Conservation (phyloP, 345 rosid species). For the Clausena lansium region DNA sequence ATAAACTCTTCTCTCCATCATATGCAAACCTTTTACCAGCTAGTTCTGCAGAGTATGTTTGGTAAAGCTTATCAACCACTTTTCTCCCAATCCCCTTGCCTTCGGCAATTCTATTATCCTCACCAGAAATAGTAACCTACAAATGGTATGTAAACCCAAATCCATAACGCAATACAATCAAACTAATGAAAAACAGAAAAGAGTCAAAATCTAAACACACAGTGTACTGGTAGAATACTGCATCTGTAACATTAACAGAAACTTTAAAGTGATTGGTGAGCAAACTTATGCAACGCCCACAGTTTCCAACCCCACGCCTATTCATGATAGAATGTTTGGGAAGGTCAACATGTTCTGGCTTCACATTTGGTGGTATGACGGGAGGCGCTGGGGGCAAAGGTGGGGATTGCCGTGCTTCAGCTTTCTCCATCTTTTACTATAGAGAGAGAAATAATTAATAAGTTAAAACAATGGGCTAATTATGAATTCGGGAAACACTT, state of each 20-base stretch:
- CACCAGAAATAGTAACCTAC: slow-evolving; percentile 65
- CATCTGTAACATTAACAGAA: slow-evolving; percentile 47
- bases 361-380: slow-evolving; percentile 18
- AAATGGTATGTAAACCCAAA: slow-evolving; percentile 12
- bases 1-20: slow-evolving; percentile 79
- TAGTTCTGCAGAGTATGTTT: slow-evolving; percentile 63
- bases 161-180: slow-evolving; percentile 1
- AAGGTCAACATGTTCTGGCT: slow-evolving; percentile 29
- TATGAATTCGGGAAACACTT: not conserved
- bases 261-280: slow-evolving; percentile 75
- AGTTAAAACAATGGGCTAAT: not conserved
- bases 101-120: slow-evolving; percentile 49
- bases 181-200: slow-evolving; percentile 13
- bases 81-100: slow-evolving; percentile 73
- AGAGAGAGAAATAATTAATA: not conserved
- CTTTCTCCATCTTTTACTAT: slow-evolving; percentile 45
- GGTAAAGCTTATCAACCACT: slow-evolving; percentile 62
- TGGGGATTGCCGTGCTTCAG: slow-evolving; percentile 21
- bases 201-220: slow-evolving; percentile 42
- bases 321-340: slow-evolving; percentile 46
- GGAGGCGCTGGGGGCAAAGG: slow-evolving; percentile 32
- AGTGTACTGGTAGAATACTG: slow-evolving; percentile 70
- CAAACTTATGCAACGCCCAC: slow-evolving; percentile 48
- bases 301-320: slow-evolving; percentile 52
- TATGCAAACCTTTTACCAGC: slow-evolving; percentile 61